A percentile compares a stretch with the other conserved stretches of the same genome.
Evolutionary conservation across 805 yeast species (phyloP).

Genomic region (Cyberlindnera mycetangii): DNA sequence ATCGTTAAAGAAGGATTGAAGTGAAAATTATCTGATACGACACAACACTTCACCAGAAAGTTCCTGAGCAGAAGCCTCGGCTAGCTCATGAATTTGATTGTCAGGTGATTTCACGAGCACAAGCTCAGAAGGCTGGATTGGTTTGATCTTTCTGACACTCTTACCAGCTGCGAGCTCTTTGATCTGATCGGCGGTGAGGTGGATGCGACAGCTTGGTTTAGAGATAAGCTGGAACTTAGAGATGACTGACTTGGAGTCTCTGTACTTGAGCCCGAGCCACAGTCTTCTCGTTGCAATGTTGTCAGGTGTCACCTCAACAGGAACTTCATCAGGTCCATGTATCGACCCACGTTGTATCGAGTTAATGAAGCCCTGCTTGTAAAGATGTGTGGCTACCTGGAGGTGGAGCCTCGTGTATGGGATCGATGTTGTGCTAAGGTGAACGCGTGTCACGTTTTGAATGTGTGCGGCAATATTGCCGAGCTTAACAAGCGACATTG

Average conservation of each 20-base stretch:
- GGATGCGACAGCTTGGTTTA: slow-evolving; percentile 78
- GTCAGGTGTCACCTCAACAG: slow-evolving; percentile 80
- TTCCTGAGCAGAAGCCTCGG: slow-evolving; percentile 78
- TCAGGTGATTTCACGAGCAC: slow-evolving; percentile 58
- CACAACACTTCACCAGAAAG: slow-evolving; percentile 78
- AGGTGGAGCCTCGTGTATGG: slow-evolving; percentile 83
- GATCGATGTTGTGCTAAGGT: slow-evolving; percentile 68
- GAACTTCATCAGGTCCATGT: slow-evolving; percentile 75
- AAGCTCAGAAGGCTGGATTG: slow-evolving; percentile 87
- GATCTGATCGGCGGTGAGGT: slow-evolving; percentile 60
- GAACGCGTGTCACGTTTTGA: slow-evolving; percentile 81
- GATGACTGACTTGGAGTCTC: slow-evolving; percentile 75
- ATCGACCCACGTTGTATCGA: slow-evolving; percentile 82
- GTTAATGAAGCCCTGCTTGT: slow-evolving; percentile 86
- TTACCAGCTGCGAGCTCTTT: slow-evolving; percentile 73
- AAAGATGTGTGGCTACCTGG: slow-evolving; percentile 77
- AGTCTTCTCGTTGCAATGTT: slow-evolving; percentile 81
- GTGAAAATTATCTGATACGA: slow-evolving; percentile 50
- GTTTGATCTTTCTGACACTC: slow-evolving; percentile 69
- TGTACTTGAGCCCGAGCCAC: slow-evolving; percentile 90
- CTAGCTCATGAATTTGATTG: slow-evolving; percentile 62
- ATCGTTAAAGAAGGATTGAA: not conserved
- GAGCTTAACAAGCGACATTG: slow-evolving; percentile 84
- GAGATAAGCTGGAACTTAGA: slow-evolving; percentile 69
- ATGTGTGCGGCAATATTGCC: slow-evolving; percentile 85